Conservation (phyloP, 2,329 filamentous ascomycete species). For the Ophiocordyceps camponoti-saundersi region DNA sequence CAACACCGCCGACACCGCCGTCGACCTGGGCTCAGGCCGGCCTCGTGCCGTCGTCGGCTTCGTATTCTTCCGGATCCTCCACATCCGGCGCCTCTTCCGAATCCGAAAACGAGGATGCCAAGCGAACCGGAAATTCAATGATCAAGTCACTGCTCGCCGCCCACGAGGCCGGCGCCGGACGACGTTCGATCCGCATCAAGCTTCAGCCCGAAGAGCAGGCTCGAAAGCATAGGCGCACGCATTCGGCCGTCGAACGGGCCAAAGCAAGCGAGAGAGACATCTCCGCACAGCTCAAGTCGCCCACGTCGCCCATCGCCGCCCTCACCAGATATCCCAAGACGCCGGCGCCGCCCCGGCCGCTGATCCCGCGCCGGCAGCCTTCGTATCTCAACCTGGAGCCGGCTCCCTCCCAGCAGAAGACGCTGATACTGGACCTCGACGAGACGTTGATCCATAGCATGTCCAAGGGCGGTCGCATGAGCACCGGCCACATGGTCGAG, state of each 20-base stretch:
- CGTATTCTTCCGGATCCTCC: constrained; percentile 20
- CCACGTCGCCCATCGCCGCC: constrained; percentile 62
- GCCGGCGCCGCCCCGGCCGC: constrained; percentile 72
- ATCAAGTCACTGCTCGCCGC: constrained; percentile 42
- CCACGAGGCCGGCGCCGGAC: constrained; percentile 47
- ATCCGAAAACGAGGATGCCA: constrained; percentile 42
- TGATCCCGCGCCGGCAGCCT: constrained; percentile 77
- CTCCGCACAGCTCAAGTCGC: constrained; percentile 79
- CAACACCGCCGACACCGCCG: no score
- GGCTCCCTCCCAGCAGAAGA: constrained; percentile 58
- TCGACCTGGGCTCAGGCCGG: no score
- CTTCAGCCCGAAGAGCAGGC: constrained; percentile 68
- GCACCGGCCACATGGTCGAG: constrained; percentile 96
- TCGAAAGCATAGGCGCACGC: constrained; percentile 50
- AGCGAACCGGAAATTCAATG: constrained; percentile 33
- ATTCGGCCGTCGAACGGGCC: constrained; percentile 27
- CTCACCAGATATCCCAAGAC: constrained; percentile 83
- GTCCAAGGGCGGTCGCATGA: constrained; percentile 90
- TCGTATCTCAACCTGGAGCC: constrained; percentile 58
- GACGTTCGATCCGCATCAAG: constrained; percentile 81
- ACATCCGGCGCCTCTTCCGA: constrained; percentile 57
- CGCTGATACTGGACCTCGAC: constrained; percentile 84
- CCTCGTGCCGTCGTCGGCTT: neutral
- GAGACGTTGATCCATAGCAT: constrained; percentile 97
- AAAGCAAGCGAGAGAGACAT: constrained; percentile 32